phyloP scores from a whole-genome alignment of 2,329 filamentous ascomycete species.

The Trichoderma sp. region DNA sequence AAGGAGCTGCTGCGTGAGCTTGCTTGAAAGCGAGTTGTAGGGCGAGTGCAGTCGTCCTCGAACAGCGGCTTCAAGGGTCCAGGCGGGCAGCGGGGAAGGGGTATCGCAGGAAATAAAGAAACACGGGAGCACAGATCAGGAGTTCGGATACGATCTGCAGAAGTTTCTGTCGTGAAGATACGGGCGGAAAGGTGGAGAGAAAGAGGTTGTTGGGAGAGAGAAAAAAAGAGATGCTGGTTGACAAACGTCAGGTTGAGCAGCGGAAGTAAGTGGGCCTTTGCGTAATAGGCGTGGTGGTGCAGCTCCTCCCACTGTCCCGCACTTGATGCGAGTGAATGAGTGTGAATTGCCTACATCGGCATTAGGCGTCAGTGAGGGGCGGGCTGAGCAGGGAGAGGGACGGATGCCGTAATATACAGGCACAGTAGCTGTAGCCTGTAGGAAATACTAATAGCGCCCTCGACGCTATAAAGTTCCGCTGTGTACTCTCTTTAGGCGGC shows the following conservation, averaged over 20 bases:
- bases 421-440: neutral
- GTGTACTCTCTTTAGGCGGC: neutral
- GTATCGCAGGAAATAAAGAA: slow-evolving; percentile 23
- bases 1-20: slow-evolving; percentile 10
- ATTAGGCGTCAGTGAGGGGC: slow-evolving; percentile 9
- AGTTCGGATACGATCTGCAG: neutral
- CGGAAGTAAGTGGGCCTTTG: slow-evolving; percentile 41
- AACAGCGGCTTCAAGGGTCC: slow-evolving; percentile 37
- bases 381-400: neutral
- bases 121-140: slow-evolving; percentile 24
- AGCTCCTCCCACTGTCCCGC: slow-evolving; percentile 24
- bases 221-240: slow-evolving; percentile 29
- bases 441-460: neutral
- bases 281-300: slow-evolving; percentile 37
- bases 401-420: neutral
- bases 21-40: slow-evolving; percentile 30
- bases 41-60: slow-evolving; percentile 45
- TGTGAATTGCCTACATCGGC: slow-evolving; percentile 6
- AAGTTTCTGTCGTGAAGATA: slow-evolving; percentile 9
- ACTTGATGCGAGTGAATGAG: slow-evolving; percentile 14
- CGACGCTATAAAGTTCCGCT: neutral
- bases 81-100: slow-evolving; percentile 18
- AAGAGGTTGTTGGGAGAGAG: slow-evolving; percentile 24
- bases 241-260: slow-evolving; percentile 40
- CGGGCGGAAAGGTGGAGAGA: slow-evolving; percentile 22